Percentiles rank a stretch among this genome's conserved stretches.
phyloP scores from a whole-genome alignment of 2,329 filamentous ascomycete species.

The Aspergillus novoparasiticus region DNA sequence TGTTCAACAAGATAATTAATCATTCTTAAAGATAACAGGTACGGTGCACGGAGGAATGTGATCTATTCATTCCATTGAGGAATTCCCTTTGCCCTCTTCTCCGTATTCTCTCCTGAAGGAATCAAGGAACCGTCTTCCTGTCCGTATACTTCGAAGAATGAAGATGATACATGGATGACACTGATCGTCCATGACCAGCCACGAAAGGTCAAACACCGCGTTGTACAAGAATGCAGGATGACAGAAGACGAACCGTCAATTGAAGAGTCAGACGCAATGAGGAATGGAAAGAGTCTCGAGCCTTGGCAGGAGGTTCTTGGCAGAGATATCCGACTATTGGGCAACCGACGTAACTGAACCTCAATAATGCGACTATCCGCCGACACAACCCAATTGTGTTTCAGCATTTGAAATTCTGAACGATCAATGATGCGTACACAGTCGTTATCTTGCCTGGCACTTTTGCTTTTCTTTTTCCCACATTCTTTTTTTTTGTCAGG shows the following conservation, averaged over 20 bases:
- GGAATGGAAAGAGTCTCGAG: not conserved
- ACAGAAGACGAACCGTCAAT: not conserved
- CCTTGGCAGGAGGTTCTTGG: conserved; percentile 10
- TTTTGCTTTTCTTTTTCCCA: not conserved
- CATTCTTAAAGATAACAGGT: conserved; percentile 3
- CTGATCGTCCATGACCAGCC: not conserved
- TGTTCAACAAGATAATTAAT: not conserved
- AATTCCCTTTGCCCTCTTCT: not conserved
- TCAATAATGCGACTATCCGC: not conserved
- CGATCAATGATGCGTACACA: not conserved
- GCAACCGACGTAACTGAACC: not conserved
- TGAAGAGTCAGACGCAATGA: not conserved
- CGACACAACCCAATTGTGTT: not conserved
- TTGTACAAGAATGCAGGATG: conserved; percentile 1
- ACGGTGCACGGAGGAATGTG: not conserved
- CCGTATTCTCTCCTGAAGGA: not conserved
- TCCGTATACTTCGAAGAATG: not conserved
- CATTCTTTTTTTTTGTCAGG: not conserved
- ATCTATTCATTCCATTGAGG: not conserved
- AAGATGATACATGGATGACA: not conserved
- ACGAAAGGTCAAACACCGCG: not conserved
- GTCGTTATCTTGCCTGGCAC: no score
- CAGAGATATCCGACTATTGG: conserved; percentile 1
- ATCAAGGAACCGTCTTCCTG: no score
- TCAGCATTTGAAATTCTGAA: not conserved